Percentiles rank a stretch among this genome's conserved stretches.
Evolutionary conservation across 2,329 filamentous ascomycete genomes (phyloP).

Genomic region (Penicillium thymicola): DNA sequence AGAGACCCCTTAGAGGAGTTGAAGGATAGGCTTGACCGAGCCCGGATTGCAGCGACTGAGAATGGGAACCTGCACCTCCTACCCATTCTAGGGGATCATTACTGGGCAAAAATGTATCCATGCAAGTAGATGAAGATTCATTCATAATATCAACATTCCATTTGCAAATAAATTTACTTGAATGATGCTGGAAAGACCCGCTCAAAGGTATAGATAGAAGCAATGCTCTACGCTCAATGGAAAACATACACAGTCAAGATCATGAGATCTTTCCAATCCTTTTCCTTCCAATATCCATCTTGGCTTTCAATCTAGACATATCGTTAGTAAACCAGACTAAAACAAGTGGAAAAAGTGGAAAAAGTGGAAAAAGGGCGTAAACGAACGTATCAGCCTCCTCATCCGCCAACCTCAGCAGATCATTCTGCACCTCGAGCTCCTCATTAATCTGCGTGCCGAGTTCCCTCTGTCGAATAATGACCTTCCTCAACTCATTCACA

Average conservation of each 20-base stretch:
- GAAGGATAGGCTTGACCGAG: background rate
- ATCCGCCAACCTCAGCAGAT: slow-evolving; percentile 57
- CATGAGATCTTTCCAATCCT: slow-evolving; percentile 47
- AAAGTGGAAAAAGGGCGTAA: background rate
- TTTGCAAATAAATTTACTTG: background rate
- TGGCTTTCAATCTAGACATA: slow-evolving; percentile 38
- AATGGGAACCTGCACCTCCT: background rate
- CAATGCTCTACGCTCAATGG: background rate
- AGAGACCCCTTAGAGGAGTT: background rate
- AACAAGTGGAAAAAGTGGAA: background rate
- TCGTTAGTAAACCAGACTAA: slow-evolving; percentile 15
- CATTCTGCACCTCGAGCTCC: slow-evolving; percentile 60
- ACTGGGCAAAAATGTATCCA: background rate
- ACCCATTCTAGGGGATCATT: background rate
- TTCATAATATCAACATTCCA: background rate
- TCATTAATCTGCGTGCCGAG: slow-evolving; percentile 62
- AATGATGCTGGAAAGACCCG: background rate
- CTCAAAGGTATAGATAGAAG: background rate
- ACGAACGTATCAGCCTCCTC: slow-evolving; percentile 54
- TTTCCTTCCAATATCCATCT: slow-evolving; percentile 49
- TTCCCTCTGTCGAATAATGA: slow-evolving; percentile 59
- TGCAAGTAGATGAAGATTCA: background rate
- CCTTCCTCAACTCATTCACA: slow-evolving; percentile 56
- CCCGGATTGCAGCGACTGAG: background rate
- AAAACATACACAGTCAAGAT: background rate